A percentile compares a stretch with the other conserved stretches of the same genome.
phyloP scores from a whole-genome alignment of 2,329 filamentous ascomycete species.

The Chaetomium sp. region DNA sequence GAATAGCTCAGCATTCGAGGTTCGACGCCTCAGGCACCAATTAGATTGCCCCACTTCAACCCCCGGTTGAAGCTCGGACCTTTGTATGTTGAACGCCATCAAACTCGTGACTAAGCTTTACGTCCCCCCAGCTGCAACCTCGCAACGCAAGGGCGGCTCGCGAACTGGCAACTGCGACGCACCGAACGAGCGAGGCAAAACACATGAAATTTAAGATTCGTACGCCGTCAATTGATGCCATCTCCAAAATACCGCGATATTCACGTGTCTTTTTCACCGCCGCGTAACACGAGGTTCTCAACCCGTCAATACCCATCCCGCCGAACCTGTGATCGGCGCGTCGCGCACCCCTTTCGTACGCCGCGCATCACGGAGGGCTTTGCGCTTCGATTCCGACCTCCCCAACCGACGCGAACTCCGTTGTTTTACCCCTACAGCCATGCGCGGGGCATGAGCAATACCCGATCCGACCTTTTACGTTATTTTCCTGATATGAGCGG shows the following conservation, averaged over 20 bases:
- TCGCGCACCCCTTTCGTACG: slow-evolving; percentile 1
- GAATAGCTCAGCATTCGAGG: slow-evolving; percentile 1
- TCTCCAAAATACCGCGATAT: slow-evolving; percentile 1
- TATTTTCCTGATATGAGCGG: slow-evolving; percentile 18
- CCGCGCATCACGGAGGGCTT: slow-evolving; percentile 1
- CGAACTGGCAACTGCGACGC: slow-evolving; percentile 6
- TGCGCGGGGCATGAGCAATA: slow-evolving; percentile 16
- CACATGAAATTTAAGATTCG: neutral
- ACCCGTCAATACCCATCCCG: neutral
- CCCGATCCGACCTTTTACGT: neutral
- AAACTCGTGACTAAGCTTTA: slow-evolving; percentile 2
- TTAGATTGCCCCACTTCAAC: too few relatives aligned
- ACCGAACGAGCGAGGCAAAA: neutral
- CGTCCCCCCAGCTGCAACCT: neutral
- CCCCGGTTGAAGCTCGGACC: too few relatives aligned
- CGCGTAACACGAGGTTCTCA: neutral
- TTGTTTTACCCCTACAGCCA: neutral
- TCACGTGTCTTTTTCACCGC: slow-evolving; percentile 18
- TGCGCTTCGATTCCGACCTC: neutral
- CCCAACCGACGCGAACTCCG: neutral
- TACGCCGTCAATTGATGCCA: slow-evolving; percentile 3
- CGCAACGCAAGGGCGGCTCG: neutral
- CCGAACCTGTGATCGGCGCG: slow-evolving; percentile 12
- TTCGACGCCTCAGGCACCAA: slow-evolving; percentile 7
- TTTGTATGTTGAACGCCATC: neutral